Evolutionary conservation across 202 grass and related monocot genomes (phyloP).

Genomic region (Panicum virgatum): DNA sequence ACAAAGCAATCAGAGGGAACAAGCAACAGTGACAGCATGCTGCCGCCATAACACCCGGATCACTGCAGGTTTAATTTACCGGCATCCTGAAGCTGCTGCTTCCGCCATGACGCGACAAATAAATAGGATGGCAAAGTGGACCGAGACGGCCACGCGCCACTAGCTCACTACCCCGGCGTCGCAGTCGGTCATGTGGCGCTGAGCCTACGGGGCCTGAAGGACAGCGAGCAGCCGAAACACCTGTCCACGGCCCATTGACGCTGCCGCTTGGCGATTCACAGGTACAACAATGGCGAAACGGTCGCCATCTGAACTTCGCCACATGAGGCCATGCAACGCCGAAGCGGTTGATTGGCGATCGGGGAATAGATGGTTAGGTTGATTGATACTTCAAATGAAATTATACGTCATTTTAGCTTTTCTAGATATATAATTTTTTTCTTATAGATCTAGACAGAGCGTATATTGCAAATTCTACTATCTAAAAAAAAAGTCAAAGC

Average conservation of each 20-base stretch:
- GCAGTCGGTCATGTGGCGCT: too few relatives aligned
- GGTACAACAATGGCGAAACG: not conserved
- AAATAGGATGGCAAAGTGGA: too few relatives aligned
- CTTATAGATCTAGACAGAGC: too few relatives aligned
- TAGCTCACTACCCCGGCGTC: too few relatives aligned
- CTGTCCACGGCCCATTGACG: conserved; percentile 23
- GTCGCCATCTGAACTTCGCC: conserved; percentile 1
- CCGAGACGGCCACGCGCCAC: too few relatives aligned
- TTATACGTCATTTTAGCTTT: too few relatives aligned
- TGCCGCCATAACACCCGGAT: not conserved
- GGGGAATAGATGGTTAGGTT: not conserved
- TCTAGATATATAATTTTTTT: too few relatives aligned
- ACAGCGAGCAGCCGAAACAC: conserved; percentile 25
- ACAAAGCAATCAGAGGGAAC: not conserved
- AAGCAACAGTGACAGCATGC: conserved; percentile 25
- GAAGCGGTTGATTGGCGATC: not conserved
- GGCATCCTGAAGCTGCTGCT: conserved; percentile 8
- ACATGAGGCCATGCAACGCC: not conserved
- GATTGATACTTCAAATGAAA: not conserved
- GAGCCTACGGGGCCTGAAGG: too few relatives aligned
- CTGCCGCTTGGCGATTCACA: not conserved
- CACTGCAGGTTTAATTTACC: not conserved
- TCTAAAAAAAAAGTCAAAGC: too few relatives aligned
- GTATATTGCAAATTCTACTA: too few relatives aligned
- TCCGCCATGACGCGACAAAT: conserved; percentile 21